These are phyloP conservation scores for Sclerotinia nivalis DNA, from an alignment of 2,329 filamentous ascomycete species.

Conservation along the genomic window DNA sequence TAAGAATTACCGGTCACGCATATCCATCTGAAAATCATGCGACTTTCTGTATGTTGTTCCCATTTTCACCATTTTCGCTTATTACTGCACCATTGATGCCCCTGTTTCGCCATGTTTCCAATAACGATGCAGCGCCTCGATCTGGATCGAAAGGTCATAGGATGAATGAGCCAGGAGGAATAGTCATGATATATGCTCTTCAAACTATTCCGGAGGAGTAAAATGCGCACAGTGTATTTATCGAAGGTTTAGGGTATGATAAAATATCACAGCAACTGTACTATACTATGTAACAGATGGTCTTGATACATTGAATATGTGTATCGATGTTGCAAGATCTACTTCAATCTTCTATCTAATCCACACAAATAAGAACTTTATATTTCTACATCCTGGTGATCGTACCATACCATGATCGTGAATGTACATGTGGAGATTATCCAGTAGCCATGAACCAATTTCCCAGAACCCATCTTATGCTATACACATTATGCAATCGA, in stretches of 20 bases:
- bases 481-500: not conserved
- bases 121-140: not conserved
- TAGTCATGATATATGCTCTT: constrained; percentile 5
- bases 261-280: too few relatives aligned
- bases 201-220: constrained; percentile 18
- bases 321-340: not conserved
- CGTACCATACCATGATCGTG: not conserved
- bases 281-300: not conserved
- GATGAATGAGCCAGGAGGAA: not conserved
- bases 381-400: not conserved
- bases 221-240: not conserved
- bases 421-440: not conserved
- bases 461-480: not conserved
- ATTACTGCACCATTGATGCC: not conserved
- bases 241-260: not conserved
- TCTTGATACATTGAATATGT: not conserved
- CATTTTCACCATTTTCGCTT: not conserved
- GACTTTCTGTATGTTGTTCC: not conserved
- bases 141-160: not conserved
- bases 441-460: not conserved
- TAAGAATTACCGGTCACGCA: not conserved
- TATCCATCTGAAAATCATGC: constrained; percentile 5
- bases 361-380: not conserved
- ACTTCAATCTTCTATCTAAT: not conserved
- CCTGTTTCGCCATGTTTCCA: not conserved